phyloP scores from a whole-genome alignment of 331 rosid genomes.

The Pyracantha coccinea region DNA sequence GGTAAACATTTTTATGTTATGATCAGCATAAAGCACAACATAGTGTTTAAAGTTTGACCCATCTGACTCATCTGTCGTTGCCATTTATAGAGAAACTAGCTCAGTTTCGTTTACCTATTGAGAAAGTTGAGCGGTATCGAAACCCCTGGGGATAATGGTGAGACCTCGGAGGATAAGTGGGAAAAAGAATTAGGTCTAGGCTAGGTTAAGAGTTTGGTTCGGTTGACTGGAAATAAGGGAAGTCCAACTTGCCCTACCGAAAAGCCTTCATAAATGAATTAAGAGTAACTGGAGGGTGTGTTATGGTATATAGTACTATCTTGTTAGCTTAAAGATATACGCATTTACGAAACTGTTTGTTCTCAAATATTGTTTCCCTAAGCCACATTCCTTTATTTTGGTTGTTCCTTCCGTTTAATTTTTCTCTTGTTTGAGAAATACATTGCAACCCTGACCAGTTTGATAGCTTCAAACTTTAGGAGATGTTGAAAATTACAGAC shows the following conservation, averaged over 20 bases:
- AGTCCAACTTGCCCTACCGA: background rate
- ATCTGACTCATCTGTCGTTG: no score
- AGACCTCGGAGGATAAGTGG: background rate
- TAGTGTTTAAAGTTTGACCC: background rate
- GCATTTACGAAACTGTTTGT: background rate
- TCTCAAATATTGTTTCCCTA: background rate
- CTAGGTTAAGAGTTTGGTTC: background rate
- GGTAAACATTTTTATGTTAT: background rate
- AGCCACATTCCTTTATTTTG: background rate
- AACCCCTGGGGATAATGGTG: background rate
- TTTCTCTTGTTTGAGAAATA: background rate
- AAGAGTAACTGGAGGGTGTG: background rate
- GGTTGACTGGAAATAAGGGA: background rate
- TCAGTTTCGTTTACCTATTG: background rate
- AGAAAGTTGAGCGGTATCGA: background rate
- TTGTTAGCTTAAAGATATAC: background rate
- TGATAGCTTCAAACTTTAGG: conserved; percentile 10
- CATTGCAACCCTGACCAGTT: background rate
- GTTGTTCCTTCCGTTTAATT: background rate
- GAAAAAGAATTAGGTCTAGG: background rate
- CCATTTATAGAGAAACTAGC: background rate
- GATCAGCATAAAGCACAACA: background rate
- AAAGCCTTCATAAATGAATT: background rate
- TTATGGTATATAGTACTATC: background rate
- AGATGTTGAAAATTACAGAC: background rate